These are phyloP conservation scores for Colletotrichum sp. DNA, from an alignment of 2,329 filamentous ascomycete genomes.

Conservation along the genomic window DNA sequence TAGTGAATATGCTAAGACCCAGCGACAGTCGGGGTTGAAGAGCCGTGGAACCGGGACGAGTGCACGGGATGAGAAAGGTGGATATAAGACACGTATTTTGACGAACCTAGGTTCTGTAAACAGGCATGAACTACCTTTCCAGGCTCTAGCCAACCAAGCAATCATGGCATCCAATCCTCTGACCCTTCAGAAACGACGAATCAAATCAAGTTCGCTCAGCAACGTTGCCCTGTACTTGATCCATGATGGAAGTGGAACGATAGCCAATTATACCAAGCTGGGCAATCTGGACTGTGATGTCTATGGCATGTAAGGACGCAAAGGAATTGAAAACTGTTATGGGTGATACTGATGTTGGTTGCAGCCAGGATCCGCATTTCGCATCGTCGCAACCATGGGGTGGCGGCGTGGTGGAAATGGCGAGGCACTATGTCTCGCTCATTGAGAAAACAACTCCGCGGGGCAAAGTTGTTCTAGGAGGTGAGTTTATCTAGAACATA, in stretches of 20 bases:
- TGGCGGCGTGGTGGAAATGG: not conserved
- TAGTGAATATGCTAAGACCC: not conserved
- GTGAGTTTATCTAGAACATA: not conserved
- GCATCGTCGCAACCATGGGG: not conserved
- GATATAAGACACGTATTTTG: not conserved
- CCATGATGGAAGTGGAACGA: not conserved
- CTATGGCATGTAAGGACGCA: not conserved
- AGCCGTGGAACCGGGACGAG: not conserved
- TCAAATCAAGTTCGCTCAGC: not conserved
- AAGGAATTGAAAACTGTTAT: not conserved
- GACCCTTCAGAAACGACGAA: not conserved
- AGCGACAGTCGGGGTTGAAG: not conserved
- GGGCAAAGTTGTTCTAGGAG: not conserved
- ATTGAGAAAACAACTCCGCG: not conserved
- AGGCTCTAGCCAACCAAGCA: not conserved
- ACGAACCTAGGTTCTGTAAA: not conserved
- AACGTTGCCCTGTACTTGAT: not conserved
- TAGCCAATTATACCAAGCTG: not conserved
- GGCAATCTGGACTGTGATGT: not conserved
- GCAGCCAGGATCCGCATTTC: not conserved
- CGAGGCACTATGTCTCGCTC: not conserved
- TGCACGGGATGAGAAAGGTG: not conserved
- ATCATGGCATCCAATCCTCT: not conserved
- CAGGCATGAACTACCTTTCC: not conserved
- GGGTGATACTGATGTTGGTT: not conserved